Conservation (phyloP, 768 basidiomycete species). For the Pisolithus sp. region DNA sequence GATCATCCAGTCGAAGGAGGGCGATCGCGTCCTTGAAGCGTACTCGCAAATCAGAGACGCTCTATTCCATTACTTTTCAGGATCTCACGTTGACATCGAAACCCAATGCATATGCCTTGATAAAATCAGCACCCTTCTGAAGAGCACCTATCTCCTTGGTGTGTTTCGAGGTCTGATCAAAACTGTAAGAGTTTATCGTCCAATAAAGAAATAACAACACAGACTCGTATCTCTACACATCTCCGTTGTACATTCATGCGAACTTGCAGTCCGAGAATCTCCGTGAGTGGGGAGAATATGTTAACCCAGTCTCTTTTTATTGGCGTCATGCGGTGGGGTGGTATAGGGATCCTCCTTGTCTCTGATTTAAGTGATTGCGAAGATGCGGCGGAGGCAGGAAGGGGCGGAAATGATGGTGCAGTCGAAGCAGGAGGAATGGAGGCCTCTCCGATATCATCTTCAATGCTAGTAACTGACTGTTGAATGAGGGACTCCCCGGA, state of each 20-base stretch:
- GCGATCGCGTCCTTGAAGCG: conserved; percentile 81
- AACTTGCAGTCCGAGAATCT: conserved; percentile 91
- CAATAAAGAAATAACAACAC: conserved; percentile 21
- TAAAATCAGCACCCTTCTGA: conserved; percentile 96
- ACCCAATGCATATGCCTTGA: conserved; percentile 89
- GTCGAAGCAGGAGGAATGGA: conserved; percentile 39
- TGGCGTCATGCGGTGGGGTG: conserved; percentile 96
- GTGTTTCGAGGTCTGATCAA: conserved; percentile 79
- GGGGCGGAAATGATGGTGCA: conserved; percentile 64
- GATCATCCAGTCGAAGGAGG: conserved; percentile 88
- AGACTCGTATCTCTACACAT: conserved; percentile 88
- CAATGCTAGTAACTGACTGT: background rate
- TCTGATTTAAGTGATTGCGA: conserved; percentile 68
- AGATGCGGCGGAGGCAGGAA: conserved; percentile 39
- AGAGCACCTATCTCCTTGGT: conserved; percentile 90
- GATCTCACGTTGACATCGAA: conserved; percentile 85
- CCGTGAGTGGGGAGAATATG: conserved; percentile 91
- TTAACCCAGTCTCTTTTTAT: conserved; percentile 95
- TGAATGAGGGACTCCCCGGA: conserved; percentile 12
- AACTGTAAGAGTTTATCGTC: conserved; percentile 1
- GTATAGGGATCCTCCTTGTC: conserved; percentile 83
- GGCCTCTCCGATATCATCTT: conserved; percentile 31
- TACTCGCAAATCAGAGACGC: conserved; percentile 1
- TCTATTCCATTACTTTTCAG: background rate
- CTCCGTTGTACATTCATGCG: conserved; percentile 91